phyloP scores from a whole-genome alignment of 441 rosid species.

The Syzygium malaccense region DNA sequence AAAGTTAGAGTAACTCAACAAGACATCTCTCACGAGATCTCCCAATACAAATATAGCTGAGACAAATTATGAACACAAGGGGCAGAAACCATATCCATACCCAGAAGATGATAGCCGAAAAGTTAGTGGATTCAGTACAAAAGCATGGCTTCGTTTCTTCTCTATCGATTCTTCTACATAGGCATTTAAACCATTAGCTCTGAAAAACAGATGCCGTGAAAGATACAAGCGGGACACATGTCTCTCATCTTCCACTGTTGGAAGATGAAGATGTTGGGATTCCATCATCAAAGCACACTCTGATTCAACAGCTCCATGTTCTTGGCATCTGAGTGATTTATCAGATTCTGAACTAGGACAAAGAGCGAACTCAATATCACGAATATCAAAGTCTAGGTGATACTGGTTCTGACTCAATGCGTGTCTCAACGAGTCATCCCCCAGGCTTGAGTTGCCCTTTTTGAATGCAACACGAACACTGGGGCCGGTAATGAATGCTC shows the following conservation, averaged over 20 bases:
- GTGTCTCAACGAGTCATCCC: constrained; percentile 12
- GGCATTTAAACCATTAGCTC: constrained; percentile 51
- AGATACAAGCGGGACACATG: constrained; percentile 44
- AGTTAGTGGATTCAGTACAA: constrained; percentile 55
- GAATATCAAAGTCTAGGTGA: constrained; percentile 56
- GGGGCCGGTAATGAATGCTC: constrained; percentile 68
- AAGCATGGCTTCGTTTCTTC: constrained; percentile 34
- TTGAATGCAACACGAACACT: constrained; percentile 37
- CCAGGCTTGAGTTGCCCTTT: constrained; percentile 26
- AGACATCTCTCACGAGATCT: not conserved
- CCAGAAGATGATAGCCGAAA: constrained; percentile 56
- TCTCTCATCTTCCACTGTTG: constrained; percentile 44
- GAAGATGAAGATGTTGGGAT: constrained; percentile 38
- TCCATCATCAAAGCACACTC: constrained; percentile 39
- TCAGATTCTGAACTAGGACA: constrained; percentile 55
- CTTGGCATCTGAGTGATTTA: constrained; percentile 21
- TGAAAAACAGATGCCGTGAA: constrained; percentile 44
- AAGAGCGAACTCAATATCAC: constrained; percentile 51
- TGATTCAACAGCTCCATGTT: constrained; percentile 32
- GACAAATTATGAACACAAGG: constrained; percentile 8
- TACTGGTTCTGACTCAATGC: constrained; percentile 28
- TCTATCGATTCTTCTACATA: constrained; percentile 38
- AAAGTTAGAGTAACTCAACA: not conserved
- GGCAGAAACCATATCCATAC: constrained; percentile 25
- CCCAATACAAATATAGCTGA: not conserved